Conservation (phyloP, 2,329 filamentous ascomycete genomes). For the Phyllosticta citribraziliensis region DNA sequence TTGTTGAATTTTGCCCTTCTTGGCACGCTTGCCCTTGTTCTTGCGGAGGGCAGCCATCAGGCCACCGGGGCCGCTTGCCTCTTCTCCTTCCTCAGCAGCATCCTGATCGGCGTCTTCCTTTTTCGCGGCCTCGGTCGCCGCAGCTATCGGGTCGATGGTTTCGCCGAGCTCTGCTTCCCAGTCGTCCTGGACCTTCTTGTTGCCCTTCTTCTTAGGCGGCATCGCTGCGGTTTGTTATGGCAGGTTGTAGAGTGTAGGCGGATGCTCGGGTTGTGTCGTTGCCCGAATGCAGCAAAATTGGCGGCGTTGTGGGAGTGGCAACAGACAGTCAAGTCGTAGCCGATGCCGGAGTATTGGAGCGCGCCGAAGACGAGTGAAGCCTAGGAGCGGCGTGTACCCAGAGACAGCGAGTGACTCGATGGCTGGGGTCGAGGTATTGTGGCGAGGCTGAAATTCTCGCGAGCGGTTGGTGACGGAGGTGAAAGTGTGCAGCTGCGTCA, state of each 20-base stretch:
- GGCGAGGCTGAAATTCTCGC: constrained; percentile 10
- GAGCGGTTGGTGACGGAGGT: constrained; percentile 6
- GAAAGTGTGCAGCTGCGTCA: not conserved
- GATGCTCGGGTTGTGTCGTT: not conserved
- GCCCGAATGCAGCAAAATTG: not conserved
- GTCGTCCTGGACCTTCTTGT: constrained; percentile 74
- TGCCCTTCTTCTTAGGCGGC: constrained; percentile 88
- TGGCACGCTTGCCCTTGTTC: constrained; percentile 60
- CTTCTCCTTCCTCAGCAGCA: constrained; percentile 36
- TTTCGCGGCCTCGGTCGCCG: constrained; percentile 27
- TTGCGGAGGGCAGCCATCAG: constrained; percentile 41
- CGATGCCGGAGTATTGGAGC: not conserved
- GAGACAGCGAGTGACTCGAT: not conserved
- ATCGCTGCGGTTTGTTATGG: constrained; percentile 41
- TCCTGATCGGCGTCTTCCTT: constrained; percentile 29
- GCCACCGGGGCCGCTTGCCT: constrained; percentile 39
- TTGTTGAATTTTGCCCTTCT: constrained; percentile 65
- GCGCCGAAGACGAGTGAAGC: not conserved
- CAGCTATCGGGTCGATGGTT: constrained; percentile 52
- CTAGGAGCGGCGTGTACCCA: not conserved
- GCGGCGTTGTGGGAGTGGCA: not conserved
- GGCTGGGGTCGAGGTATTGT: not conserved
- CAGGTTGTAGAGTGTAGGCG: not conserved
- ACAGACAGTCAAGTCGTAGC: not conserved
- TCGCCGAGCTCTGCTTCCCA: constrained; percentile 94